Evolutionary conservation across 2,329 filamentous ascomycete genomes (phyloP), one percentile per base, ranked within the genome.

Genomic region (Cercospora janseana): DNA sequence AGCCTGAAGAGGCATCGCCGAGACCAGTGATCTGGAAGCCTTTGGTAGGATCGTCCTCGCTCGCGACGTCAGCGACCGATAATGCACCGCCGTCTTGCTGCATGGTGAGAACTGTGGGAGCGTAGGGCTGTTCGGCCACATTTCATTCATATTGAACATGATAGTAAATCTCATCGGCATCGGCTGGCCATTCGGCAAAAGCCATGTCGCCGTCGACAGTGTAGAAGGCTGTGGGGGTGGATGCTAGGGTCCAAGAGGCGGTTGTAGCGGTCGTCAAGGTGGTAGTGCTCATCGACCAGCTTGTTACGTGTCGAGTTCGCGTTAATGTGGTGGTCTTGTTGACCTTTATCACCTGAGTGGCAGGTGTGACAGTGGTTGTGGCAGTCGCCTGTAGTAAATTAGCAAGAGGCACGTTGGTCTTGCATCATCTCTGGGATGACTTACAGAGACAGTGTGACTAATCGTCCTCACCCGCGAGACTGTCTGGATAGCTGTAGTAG

Each of bases 81-180:
- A 45, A 26, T 24, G 34, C 28, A 26, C 35, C 34, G 12, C 34
- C 28, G 10, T 35, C 26, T 6, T 27, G 26, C 2, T 28, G 34
- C n/a, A 45, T 34, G 42, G 41, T 45, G 42, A 45, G 35, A 18
- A 45, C 42, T 15, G 42, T 45, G 10, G 42, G 42, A 20, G 42
- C 42, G 26, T 45, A 45, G 10, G 23, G 28, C 9, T 45, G 28
- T 7, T 45, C 21, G 20, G 16, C 18, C 20, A 4, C 18, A 13
- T 45, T 29, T 20, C 28, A 45, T 6, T 45, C 27, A 13, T 45
- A 45, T 8, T 34, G 28, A 15, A 44, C 26, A 18, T 29, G 41
- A 18, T 44, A 31, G 16, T 29, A 45, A 21, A 45, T 45, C 13
- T 45, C 42, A 0, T 45, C 42, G 24, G 27, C 42, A 31, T 35